These are phyloP conservation scores for Acanthamoeba lugdunensis DNA, from an alignment of 208 protist genomes.

Conservation along the genomic window DNA sequence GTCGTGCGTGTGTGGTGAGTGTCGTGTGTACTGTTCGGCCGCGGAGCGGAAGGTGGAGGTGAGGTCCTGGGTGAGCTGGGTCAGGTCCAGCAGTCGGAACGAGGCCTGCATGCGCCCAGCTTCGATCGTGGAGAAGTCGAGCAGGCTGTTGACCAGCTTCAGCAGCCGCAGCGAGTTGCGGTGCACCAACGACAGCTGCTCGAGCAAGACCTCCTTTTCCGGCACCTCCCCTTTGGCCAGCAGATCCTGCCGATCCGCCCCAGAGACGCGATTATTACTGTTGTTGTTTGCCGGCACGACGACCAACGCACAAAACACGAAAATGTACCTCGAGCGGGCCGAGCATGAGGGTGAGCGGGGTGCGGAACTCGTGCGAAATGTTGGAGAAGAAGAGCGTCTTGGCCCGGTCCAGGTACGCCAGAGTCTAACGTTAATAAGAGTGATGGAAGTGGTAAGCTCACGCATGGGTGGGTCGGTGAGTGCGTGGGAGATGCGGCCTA, in stretches of 20 bases:
- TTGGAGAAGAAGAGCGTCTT: constrained; percentile 79
- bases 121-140: constrained; percentile 76
- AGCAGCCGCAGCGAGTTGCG: constrained; percentile 51
- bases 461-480: too few species aligned
- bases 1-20: not conserved
- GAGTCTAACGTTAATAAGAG: not conserved
- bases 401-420: constrained; percentile 75
- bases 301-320: too few species aligned
- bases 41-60: constrained; percentile 58
- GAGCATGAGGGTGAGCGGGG: constrained; percentile 77
- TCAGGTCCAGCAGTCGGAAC: constrained; percentile 78
- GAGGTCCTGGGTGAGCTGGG: constrained; percentile 65
- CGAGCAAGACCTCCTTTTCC: not conserved
- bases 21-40: not conserved
- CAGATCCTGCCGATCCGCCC: not conserved
- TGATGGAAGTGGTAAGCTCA: too few species aligned
- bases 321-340: constrained; percentile 60
- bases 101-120: constrained; percentile 70
- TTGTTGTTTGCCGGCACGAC: too few species aligned
- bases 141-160: constrained; percentile 76
- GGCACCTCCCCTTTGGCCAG: constrained; percentile 12
- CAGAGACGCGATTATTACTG: too few species aligned
- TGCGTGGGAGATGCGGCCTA: too few species aligned
- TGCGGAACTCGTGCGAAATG: constrained; percentile 78
- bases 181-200: constrained; percentile 54